Conservation (phyloP, 1,139 yeast species). For the Yamadazyma atlantica region DNA sequence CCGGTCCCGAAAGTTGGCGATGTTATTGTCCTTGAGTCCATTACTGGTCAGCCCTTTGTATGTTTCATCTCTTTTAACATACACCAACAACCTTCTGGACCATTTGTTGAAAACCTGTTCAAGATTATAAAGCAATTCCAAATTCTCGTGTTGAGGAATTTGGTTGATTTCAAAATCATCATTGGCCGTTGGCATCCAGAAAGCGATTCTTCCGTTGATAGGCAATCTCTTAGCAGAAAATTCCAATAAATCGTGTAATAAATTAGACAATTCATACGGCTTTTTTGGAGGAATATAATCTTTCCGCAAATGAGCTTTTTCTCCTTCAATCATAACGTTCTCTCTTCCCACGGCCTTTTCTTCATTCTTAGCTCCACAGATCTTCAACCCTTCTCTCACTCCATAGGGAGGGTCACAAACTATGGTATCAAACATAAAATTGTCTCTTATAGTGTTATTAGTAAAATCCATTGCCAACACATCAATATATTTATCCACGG, state of each 20-base stretch:
- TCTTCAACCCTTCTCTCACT: conserved; percentile 91
- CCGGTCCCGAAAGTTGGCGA: conserved; percentile 71
- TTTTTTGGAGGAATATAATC: conserved; percentile 94
- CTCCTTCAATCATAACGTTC: conserved; percentile 69
- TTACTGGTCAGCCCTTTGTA: conserved; percentile 60
- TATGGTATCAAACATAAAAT: conserved; percentile 70
- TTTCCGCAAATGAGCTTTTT: conserved; percentile 69
- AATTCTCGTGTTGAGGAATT: conserved; percentile 75
- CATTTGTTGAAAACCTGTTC: conserved; percentile 90
- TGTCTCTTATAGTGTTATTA: conserved; percentile 72
- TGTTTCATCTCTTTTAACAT: conserved; percentile 60
- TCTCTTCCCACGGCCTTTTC: conserved; percentile 64
- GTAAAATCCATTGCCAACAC: conserved; percentile 93
- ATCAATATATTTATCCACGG: conserved; percentile 62
- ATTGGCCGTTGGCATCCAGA: conserved; percentile 98
- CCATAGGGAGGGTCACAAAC: conserved; percentile 99
- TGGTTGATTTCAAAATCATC: conserved; percentile 74
- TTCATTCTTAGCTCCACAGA: conserved; percentile 78
- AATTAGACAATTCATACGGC: conserved; percentile 75
- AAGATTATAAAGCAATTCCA: conserved; percentile 70
- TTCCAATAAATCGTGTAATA: conserved; percentile 71
- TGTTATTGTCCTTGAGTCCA: conserved; percentile 39
- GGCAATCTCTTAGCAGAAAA: conserved; percentile 75
- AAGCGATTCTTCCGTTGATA: conserved; percentile 75
- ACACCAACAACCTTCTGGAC: conserved; percentile 85